These are phyloP conservation scores for Termitomyces sp. DNA, from an alignment of 768 basidiomycete genomes.

Conservation along the genomic window DNA sequence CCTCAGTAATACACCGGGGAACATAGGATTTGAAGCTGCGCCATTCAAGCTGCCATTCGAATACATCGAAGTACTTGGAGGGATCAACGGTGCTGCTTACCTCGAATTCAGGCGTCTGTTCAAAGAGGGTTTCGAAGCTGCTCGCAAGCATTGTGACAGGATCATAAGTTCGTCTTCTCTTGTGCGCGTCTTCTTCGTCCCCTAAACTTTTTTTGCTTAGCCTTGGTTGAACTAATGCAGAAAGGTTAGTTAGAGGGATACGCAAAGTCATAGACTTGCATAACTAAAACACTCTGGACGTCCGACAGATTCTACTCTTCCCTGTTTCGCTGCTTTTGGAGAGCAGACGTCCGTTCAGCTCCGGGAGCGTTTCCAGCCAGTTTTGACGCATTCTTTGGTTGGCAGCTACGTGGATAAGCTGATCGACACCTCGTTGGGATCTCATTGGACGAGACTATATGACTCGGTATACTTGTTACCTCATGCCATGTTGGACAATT, in stretches of 20 bases:
- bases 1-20: slow-evolving; percentile 94
- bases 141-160: slow-evolving; percentile 93
- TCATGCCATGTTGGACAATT: neutral
- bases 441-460: slow-evolving; percentile 93
- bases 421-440: slow-evolving; percentile 86
- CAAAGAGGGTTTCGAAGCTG: slow-evolving; percentile 90
- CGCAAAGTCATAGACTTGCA: neutral
- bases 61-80: slow-evolving; percentile 95
- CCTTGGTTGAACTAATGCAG: slow-evolving; percentile 95
- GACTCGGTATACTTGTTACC: slow-evolving; percentile 66
- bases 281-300: neutral
- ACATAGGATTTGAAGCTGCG: slow-evolving; percentile 98
- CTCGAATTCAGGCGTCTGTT: slow-evolving; percentile 84
- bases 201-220: slow-evolving; percentile 17
- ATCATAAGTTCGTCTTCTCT: slow-evolving; percentile 69
- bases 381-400: slow-evolving; percentile 78
- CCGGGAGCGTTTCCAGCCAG: slow-evolving; percentile 91
- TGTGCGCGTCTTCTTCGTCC: neutral
- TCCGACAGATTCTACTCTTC: slow-evolving; percentile 86
- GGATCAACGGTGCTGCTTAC: slow-evolving; percentile 71
- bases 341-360: slow-evolving; percentile 87
- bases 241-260: slow-evolving; percentile 49
- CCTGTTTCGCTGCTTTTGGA: slow-evolving; percentile 88
- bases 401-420: slow-evolving; percentile 88
- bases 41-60: slow-evolving; percentile 96